phyloP scores from a whole-genome alignment of 1,284 basidiomycete genomes.

The Coriolopsis trogii region DNA sequence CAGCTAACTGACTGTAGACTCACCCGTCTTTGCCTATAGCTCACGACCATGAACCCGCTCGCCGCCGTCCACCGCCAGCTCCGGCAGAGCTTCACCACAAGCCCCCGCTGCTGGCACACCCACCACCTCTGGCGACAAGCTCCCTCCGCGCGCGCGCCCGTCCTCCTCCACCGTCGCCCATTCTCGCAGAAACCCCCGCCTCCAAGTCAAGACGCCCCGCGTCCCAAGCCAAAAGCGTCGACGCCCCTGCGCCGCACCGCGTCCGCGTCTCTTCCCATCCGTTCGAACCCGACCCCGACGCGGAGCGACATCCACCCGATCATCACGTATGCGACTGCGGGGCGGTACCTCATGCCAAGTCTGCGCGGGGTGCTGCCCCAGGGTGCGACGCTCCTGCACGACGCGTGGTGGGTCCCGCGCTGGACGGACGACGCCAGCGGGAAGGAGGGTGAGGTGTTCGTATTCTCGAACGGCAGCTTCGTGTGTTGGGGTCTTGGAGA shows the following conservation, averaged over 20 bases:
- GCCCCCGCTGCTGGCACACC: conserved; percentile 13
- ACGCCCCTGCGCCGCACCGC: conserved; percentile 72
- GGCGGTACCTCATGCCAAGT: conserved; percentile 66
- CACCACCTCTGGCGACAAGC: too few relatives aligned
- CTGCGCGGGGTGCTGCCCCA: conserved; percentile 57
- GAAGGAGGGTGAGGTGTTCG: conserved; percentile 82
- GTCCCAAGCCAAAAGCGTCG: conserved; percentile 73
- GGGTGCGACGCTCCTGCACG: conserved; percentile 62
- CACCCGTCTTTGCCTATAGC: too few relatives aligned
- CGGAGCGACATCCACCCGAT: conserved; percentile 73
- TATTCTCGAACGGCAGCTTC: conserved; percentile 84
- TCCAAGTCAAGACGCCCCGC: conserved; percentile 11
- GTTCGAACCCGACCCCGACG: conserved; percentile 78
- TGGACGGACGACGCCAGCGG: conserved; percentile 55
- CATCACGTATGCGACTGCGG: conserved; percentile 76
- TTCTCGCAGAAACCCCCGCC: conserved; percentile 15
- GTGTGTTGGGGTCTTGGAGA: conserved; percentile 90
- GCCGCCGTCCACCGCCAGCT: conserved; percentile 10
- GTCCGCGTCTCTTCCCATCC: conserved; percentile 78
- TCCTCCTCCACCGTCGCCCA: conserved; percentile 5
- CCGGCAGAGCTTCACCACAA: conserved; percentile 8
- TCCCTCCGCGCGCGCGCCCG: neutral
- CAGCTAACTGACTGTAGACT: neutral
- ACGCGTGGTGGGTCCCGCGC: conserved; percentile 78
- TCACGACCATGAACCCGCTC: conserved; percentile 16